Base-by-base conservation (phyloP, 371 early-diverging fungal genomes). In the Thermomucor indicae-seudaticae region DNA sequence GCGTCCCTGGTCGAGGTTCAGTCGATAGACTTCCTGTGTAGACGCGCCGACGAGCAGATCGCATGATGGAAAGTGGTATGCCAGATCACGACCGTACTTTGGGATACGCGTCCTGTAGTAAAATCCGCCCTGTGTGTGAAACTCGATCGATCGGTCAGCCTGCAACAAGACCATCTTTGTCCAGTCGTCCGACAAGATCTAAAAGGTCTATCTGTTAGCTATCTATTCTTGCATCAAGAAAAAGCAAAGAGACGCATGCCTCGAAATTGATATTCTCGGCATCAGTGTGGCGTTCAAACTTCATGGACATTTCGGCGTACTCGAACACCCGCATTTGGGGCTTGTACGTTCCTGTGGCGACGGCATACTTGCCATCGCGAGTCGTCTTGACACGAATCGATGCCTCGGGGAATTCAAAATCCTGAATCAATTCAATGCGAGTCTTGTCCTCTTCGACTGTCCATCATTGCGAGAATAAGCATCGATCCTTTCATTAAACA, bases 371-470 rank as follows among this genome's bases (percentile, higher is more conserved):
- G 35, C 93, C 89, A 70, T 98, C 96, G 8, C 80, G 69, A 1
- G 98, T 93, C 14, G 85, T 75, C 53, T 89, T 88, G 43, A 99
- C 75, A 51, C 84, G 79, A 23, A 86, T 76, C 5, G 93, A 91
- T 0, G 98, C 97, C 70, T 95, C 93, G n/a, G 98, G 95, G 64
- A 98, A 97, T 62, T 93, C 93, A 67, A 99, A 97, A 64, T 97
- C 96, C 65, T 97, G 98, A 58, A 97, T 87, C 16, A 97, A 79
- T 64, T 96, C 95, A 50, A 97, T 83, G 34, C 97, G 79, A 23
- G 88, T 85, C 41, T 90, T 79, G 78, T 84, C 96, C 49, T 95
- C 95, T 89, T 69, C 29, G 35, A 38, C 20, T 34, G 27, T 35
- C 25, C 19, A 27, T 3, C 0, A 0, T 30, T 16, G 32, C n/a